Evolutionary conservation across 1,284 basidiomycete species (phyloP).

Genomic region (Hymenochaete sp.): DNA sequence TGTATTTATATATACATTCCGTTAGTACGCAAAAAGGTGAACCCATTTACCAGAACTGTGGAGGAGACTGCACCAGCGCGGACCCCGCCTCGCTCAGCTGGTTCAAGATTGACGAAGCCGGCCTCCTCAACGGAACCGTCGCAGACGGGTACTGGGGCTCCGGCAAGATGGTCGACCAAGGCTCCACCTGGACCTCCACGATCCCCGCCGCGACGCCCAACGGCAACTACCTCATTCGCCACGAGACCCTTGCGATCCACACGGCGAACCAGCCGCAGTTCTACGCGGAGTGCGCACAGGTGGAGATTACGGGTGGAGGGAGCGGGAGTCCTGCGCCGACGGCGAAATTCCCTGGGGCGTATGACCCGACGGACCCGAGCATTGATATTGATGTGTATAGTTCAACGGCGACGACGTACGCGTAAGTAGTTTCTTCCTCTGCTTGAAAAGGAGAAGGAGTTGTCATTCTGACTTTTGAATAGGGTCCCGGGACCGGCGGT

Average conservation of each 20-base stretch:
- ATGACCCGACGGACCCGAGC: slow-evolving; percentile 12
- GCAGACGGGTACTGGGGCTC: slow-evolving; percentile 39
- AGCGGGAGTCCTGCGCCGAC: slow-evolving; percentile 24
- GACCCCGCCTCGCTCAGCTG: slow-evolving; percentile 30
- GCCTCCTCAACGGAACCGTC: slow-evolving; percentile 43
- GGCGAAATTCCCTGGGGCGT: slow-evolving; percentile 16
- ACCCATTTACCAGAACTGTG: slow-evolving; percentile 22
- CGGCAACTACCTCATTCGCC: slow-evolving; percentile 45
- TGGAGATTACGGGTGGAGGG: slow-evolving; percentile 30
- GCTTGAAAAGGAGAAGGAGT: slow-evolving; percentile 18
- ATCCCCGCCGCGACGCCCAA: slow-evolving; percentile 42
- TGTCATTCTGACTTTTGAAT: slow-evolving; percentile 20
- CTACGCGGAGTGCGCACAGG: slow-evolving; percentile 34
- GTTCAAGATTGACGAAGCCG: slow-evolving; percentile 45
- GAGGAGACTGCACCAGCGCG: slow-evolving; percentile 28
- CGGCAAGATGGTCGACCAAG: slow-evolving; percentile 43
- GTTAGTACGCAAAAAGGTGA: background rate
- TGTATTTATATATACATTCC: background rate
- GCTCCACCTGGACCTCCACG: slow-evolving; percentile 47
- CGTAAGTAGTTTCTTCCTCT: slow-evolving; percentile 4
- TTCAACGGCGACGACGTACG: slow-evolving; percentile 14
- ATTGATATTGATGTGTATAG: slow-evolving; percentile 15
- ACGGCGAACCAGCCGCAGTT: slow-evolving; percentile 28
- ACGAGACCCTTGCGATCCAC: slow-evolving; percentile 48
- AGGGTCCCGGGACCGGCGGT: slow-evolving; percentile 13